A percentile compares a stretch with the other conserved stretches of the same genome.
Conservation (phyloP, 495 filamentous ascomycete genomes). For the Neurospora sublineolata region DNA sequence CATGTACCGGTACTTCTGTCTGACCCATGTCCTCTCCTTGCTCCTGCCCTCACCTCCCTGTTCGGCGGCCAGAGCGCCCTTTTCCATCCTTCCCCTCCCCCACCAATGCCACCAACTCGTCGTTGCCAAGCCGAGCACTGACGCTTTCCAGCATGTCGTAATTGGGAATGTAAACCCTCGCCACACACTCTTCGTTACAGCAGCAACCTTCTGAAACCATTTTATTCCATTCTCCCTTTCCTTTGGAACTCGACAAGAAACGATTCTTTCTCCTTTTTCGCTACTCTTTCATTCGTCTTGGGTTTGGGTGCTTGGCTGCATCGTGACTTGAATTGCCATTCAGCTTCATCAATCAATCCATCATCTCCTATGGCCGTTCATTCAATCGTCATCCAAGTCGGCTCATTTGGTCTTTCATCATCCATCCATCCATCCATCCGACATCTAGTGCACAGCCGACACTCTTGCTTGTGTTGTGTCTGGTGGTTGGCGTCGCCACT, state of each 20-base stretch:
- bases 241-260: background rate
- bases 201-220: background rate
- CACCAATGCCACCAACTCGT: background rate
- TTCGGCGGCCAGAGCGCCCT: background rate
- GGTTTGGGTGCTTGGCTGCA: background rate
- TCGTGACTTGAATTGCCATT: background rate
- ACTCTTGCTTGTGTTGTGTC: background rate
- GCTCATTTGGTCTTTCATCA: background rate
- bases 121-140: background rate
- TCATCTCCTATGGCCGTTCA: background rate
- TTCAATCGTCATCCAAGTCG: background rate
- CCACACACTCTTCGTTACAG: background rate
- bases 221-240: background rate
- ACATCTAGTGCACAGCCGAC: background rate
- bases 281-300: background rate
- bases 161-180: background rate
- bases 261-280: background rate
- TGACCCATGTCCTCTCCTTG: background rate
- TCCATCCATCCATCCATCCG: background rate
- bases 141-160: background rate
- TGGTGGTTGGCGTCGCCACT: background rate
- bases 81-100: background rate
- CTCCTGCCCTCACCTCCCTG: background rate
- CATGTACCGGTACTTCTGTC: conserved; percentile 22
- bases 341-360: background rate